Conservation (phyloP, 2,329 filamentous ascomycete genomes). For the Venturia nashicola region DNA sequence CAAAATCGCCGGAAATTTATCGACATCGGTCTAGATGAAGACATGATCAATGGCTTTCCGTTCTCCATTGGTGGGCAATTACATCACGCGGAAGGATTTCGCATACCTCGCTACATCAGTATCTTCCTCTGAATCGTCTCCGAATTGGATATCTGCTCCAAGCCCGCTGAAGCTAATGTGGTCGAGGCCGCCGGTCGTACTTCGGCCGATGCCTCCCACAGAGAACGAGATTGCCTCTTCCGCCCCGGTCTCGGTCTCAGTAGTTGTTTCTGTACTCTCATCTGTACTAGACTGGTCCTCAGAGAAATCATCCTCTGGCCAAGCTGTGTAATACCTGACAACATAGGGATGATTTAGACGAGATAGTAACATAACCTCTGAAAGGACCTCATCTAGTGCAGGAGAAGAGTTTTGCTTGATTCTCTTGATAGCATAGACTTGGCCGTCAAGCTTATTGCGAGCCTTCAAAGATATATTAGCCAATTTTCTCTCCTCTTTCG, state of each 20-base stretch:
- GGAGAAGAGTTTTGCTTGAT: slow-evolving; percentile 71
- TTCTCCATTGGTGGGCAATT: neutral
- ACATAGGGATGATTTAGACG: slow-evolving; percentile 79
- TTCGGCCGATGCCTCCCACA: slow-evolving; percentile 39
- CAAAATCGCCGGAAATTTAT: neutral
- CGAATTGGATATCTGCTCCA: slow-evolving; percentile 61
- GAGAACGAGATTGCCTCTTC: slow-evolving; percentile 6
- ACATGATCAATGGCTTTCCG: neutral
- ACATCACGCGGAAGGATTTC: neutral
- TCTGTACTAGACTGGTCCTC: slow-evolving; percentile 8
- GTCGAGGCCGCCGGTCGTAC: slow-evolving; percentile 66
- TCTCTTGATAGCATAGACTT: slow-evolving; percentile 94
- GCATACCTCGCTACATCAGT: slow-evolving; percentile 15
- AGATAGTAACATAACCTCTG: slow-evolving; percentile 81
- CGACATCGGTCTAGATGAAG: neutral
- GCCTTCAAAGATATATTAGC: slow-evolving; percentile 34
- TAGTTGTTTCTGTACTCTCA: slow-evolving; percentile 3
- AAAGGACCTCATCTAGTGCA: slow-evolving; percentile 65
- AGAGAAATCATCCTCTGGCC: slow-evolving; percentile 61
- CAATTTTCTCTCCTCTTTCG: neutral
- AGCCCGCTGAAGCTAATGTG: slow-evolving; percentile 83
- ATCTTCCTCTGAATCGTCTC: slow-evolving; percentile 40
- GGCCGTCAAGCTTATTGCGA: slow-evolving; percentile 83
- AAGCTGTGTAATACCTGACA: slow-evolving; percentile 89
- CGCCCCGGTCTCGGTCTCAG: slow-evolving; percentile 1